These are phyloP conservation scores for Tephrocybe rancida DNA, from an alignment of 768 basidiomycete genomes.

Conservation along the genomic window DNA sequence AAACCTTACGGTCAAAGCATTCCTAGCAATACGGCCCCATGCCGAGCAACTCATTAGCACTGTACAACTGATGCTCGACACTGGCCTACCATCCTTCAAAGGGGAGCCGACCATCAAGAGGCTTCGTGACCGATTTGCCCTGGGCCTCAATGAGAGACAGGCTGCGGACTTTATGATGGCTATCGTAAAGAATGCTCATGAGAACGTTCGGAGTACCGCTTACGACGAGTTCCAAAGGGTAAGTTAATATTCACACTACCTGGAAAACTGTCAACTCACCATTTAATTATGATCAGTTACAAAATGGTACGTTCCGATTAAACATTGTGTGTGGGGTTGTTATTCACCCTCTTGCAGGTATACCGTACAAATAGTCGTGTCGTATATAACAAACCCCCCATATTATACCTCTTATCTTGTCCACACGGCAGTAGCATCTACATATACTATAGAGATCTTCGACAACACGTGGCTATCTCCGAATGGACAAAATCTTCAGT, in stretches of 20 bases:
- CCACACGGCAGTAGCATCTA: too few relatives aligned
- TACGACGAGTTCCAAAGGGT: conserved; percentile 97
- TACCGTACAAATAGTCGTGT: conserved; percentile 47
- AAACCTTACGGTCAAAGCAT: conserved; percentile 93
- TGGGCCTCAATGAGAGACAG: conserved; percentile 81
- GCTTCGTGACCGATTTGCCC: conserved; percentile 83
- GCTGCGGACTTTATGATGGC: conserved; percentile 95
- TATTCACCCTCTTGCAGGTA: conserved; percentile 29
- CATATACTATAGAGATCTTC: too few relatives aligned
- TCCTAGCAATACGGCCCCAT: conserved; percentile 94
- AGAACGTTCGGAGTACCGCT: conserved; percentile 90
- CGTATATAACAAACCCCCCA: too few relatives aligned
- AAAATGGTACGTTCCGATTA: conserved; percentile 40
- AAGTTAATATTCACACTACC: conserved; percentile 35
- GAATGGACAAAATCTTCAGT: too few relatives aligned
- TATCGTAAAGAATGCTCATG: conserved; percentile 89
- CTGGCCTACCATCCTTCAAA: conserved; percentile 95
- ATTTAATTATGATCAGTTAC: conserved; percentile 26
- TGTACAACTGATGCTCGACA: conserved; percentile 92
- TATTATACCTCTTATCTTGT: too few relatives aligned
- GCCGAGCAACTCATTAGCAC: conserved; percentile 89
- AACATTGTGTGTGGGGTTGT: background rate
- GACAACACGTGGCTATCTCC: too few relatives aligned
- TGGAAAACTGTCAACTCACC: background rate
- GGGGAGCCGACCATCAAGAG: conserved; percentile 91